Evolutionary conservation across 768 basidiomycete genomes (phyloP).

Genomic region (Boletus sp.): DNA sequence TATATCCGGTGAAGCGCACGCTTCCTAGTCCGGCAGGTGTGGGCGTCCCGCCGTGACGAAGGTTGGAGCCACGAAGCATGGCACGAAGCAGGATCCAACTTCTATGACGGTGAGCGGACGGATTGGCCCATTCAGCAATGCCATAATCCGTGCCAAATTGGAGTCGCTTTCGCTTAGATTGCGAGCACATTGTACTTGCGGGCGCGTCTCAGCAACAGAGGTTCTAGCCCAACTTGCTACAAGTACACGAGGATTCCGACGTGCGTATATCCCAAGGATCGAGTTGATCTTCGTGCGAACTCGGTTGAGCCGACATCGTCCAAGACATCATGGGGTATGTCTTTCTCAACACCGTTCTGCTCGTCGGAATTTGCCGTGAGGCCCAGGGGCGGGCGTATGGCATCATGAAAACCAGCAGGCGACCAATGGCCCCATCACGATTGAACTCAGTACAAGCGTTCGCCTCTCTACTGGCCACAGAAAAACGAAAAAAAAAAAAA

Average conservation of each 20-base stretch:
- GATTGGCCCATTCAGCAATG: slow-evolving; percentile 11
- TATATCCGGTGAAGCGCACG: slow-evolving; percentile 16
- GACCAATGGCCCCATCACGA: not conserved
- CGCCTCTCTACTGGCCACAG: not conserved
- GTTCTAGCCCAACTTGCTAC: not conserved
- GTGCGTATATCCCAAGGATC: too few species aligned
- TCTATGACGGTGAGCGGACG: too few species aligned
- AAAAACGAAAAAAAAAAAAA: not conserved
- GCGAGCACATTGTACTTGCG: slow-evolving; percentile 1
- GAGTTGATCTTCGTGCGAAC: too few species aligned
- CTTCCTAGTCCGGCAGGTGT: slow-evolving; percentile 19
- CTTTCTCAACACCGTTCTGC: not conserved
- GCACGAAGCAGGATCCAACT: slow-evolving; percentile 6
- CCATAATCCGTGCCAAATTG: too few species aligned
- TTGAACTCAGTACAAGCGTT: not conserved
- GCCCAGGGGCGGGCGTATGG: not conserved
- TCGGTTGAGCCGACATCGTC: not conserved
- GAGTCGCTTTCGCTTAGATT: slow-evolving; percentile 13
- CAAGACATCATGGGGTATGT: not conserved
- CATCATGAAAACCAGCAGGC: slow-evolving; percentile 8
- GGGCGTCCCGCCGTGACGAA: slow-evolving; percentile 9
- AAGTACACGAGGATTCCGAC: too few species aligned
- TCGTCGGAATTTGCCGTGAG: slow-evolving; percentile 7
- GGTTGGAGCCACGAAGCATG: slow-evolving; percentile 14
- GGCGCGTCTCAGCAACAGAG: not conserved